These are phyloP conservation scores for Talaromyces rugulosus DNA, from an alignment of 2,329 filamentous ascomycete species.

Conservation along the genomic window DNA sequence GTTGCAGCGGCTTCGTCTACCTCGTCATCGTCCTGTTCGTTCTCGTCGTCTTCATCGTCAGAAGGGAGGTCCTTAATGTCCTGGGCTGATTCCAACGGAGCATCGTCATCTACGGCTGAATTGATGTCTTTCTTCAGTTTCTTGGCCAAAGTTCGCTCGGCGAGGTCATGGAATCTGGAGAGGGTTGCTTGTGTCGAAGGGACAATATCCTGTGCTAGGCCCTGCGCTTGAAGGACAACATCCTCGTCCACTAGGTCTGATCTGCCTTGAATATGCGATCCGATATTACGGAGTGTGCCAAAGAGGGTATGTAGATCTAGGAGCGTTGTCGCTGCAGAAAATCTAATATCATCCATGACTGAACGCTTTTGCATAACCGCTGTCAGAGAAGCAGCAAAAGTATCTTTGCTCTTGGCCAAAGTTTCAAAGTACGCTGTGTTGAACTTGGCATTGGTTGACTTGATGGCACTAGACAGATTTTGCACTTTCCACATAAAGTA, in stretches of 20 bases:
- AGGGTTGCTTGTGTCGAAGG: conserved; percentile 61
- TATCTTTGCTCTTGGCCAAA: conserved; percentile 58
- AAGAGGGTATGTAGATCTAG: conserved; percentile 82
- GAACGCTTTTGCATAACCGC: conserved; percentile 48
- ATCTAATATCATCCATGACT: conserved; percentile 68
- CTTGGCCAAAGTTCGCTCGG: conserved; percentile 75
- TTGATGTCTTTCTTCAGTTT: conserved; percentile 45
- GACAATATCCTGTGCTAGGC: conserved; percentile 66
- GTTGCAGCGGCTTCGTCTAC: conserved; percentile 27
- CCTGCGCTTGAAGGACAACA: conserved; percentile 52
- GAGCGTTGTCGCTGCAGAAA: conserved; percentile 69
- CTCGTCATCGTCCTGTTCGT: conserved; percentile 49
- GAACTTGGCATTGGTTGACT: conserved; percentile 53
- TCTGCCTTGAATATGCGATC: conserved; percentile 34
- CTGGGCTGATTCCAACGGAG: conserved; percentile 62
- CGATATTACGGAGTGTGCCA: conserved; percentile 60
- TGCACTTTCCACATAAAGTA: conserved; percentile 95
- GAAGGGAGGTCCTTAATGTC: conserved; percentile 57
- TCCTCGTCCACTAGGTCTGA: conserved; percentile 45
- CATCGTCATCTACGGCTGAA: conserved; percentile 60
- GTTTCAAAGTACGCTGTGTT: conserved; percentile 62
- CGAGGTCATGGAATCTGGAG: conserved; percentile 69
- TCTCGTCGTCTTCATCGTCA: conserved; percentile 37
- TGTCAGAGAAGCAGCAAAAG: conserved; percentile 47
- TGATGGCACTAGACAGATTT: conserved; percentile 53